A percentile compares a stretch with the other conserved stretches of the same genome.
Evolutionary conservation across 2,329 filamentous ascomycete genomes (phyloP).

Genomic region (Chrysoporthe cubensis): DNA sequence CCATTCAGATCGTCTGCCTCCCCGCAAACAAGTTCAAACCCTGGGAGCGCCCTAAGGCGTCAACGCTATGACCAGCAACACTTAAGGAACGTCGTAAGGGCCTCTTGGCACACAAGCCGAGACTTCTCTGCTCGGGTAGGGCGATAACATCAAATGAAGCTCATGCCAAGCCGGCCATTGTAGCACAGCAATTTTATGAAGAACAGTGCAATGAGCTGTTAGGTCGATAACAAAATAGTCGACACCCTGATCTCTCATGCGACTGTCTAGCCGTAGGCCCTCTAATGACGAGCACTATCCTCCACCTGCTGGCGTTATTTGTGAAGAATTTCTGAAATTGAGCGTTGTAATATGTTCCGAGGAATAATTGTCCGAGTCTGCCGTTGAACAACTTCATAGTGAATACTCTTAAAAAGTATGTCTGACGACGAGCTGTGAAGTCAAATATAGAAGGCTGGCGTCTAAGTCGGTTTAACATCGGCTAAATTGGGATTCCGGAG

Average conservation of each 20-base stretch:
- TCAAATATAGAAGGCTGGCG: background rate
- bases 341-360: background rate
- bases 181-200: too few species aligned
- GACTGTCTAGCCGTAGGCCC: background rate
- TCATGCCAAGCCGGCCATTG: too few species aligned
- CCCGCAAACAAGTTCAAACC: too few species aligned
- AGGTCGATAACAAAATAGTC: background rate
- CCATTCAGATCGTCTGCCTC: too few species aligned
- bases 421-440: background rate
- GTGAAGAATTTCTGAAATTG: background rate
- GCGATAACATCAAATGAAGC: too few species aligned
- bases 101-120: too few species aligned
- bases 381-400: background rate
- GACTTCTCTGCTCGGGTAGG: too few species aligned
- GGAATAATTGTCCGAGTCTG: background rate
- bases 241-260: background rate
- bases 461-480: background rate
- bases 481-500: slow-evolving; percentile 5
- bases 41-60: too few species aligned
- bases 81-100: too few species aligned
- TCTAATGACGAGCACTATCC: background rate
- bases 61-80: too few species aligned
- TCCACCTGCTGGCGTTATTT: background rate
- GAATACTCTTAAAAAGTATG: too few species aligned
- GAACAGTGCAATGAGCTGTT: too few species aligned